A percentile compares a stretch with the other conserved stretches of the same genome.
Evolutionary conservation across 805 yeast species (phyloP).

Genomic region (Kuraishia hungarica): DNA sequence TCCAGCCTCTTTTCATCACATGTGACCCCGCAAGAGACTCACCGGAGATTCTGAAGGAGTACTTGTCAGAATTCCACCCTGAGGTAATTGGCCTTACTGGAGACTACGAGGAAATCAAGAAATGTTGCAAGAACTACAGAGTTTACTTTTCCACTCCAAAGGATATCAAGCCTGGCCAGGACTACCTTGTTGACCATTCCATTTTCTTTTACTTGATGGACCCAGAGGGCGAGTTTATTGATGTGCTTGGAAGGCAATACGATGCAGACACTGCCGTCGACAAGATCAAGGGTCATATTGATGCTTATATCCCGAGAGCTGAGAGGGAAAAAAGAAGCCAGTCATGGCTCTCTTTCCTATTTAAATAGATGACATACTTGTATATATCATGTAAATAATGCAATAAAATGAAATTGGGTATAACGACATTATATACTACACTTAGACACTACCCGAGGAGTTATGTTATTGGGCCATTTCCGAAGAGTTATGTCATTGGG

Average conservation of each 20-base stretch:
- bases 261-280: conserved; percentile 70
- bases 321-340: conserved; percentile 59
- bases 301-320: conserved; percentile 63
- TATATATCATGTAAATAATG: neutral
- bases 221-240: conserved; percentile 94
- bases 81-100: conserved; percentile 90
- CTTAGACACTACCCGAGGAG: too few relatives aligned
- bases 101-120: conserved; percentile 74
- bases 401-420: too few relatives aligned
- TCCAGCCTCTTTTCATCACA: conserved; percentile 88
- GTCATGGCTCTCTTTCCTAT: conserved; percentile 51
- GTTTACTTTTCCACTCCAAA: conserved; percentile 98
- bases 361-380: conserved; percentile 25
- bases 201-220: conserved; percentile 97
- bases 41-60: conserved; percentile 76
- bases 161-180: conserved; percentile 90
- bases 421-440: too few relatives aligned
- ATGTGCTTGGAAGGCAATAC: conserved; percentile 88
- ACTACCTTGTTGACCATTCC: conserved; percentile 94
- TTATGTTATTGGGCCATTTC: too few relatives aligned
- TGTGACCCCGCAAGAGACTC: conserved; percentile 96
- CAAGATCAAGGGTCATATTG: conserved; percentile 68
- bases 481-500: too few relatives aligned
- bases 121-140: conserved; percentile 79
- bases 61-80: conserved; percentile 84